These are phyloP conservation scores for Aspergillus chevalieri DNA, from an alignment of 2,329 filamentous ascomycete species.

Conservation along the genomic window DNA sequence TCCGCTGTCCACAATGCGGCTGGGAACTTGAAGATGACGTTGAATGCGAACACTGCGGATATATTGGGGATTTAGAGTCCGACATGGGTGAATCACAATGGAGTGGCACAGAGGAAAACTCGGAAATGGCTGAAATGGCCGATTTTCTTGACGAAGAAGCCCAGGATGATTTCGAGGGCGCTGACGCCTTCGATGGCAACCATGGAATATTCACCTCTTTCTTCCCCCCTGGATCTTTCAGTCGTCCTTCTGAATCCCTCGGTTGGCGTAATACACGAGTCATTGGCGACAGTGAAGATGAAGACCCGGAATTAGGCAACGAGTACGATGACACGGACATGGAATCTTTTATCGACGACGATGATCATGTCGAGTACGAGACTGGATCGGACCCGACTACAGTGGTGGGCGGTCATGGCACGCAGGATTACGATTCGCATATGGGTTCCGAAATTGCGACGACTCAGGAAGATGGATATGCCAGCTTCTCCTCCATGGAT, in stretches of 20 bases:
- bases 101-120: slow-evolving; percentile 39
- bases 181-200: slow-evolving; percentile 19
- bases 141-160: slow-evolving; percentile 30
- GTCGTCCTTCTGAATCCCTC: neutral
- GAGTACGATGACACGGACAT: slow-evolving; percentile 25
- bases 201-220: slow-evolving; percentile 1
- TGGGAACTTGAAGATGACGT: slow-evolving; percentile 58
- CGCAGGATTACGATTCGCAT: slow-evolving; percentile 7
- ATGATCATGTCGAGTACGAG: slow-evolving; percentile 15
- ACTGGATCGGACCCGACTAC: slow-evolving; percentile 29
- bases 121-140: slow-evolving; percentile 42
- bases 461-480: slow-evolving; percentile 4
- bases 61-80: slow-evolving; percentile 42
- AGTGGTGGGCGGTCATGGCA: slow-evolving; percentile 21
- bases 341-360: slow-evolving; percentile 33
- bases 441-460: slow-evolving; percentile 14
- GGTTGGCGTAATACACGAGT: neutral
- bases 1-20: slow-evolving; percentile 57
- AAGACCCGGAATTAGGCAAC: slow-evolving; percentile 21
- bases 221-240: neutral
- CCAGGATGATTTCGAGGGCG: slow-evolving; percentile 27
- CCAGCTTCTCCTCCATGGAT: slow-evolving; percentile 6
- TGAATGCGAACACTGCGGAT: slow-evolving; percentile 51
- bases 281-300: slow-evolving; percentile 2
- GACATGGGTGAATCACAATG: slow-evolving; percentile 31